phyloP scores from a whole-genome alignment of 176 grass and related monocot species.

The Areca catechu region DNA sequence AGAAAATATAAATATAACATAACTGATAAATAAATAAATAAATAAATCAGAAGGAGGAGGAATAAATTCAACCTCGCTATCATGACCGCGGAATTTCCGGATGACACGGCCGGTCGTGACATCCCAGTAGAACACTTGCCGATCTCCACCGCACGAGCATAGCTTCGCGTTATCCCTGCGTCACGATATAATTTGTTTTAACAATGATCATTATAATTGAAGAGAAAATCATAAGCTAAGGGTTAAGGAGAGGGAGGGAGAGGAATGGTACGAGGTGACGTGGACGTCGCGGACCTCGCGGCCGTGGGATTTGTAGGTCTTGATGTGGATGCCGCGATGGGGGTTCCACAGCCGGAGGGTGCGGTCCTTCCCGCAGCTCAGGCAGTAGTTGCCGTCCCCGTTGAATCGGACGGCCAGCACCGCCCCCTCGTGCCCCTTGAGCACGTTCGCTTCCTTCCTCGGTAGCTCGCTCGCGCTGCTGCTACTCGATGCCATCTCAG shows the following conservation, averaged over 20 bases:
- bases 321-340: slow-evolving; percentile 74
- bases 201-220: too few species aligned
- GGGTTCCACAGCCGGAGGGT: slow-evolving; percentile 93
- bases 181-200: not conserved
- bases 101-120: slow-evolving; percentile 65
- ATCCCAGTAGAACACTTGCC: slow-evolving; percentile 94
- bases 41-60: not conserved
- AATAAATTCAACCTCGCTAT: slow-evolving; percentile 56
- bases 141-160: slow-evolving; percentile 77
- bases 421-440: slow-evolving; percentile 78
- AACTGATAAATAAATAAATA: too few species aligned
- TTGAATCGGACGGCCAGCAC: slow-evolving; percentile 93
- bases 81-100: slow-evolving; percentile 90
- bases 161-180: slow-evolving; percentile 82
- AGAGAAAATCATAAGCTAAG: too few species aligned
- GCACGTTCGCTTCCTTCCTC: slow-evolving; percentile 27
- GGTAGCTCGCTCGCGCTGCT: slow-evolving; percentile 37
- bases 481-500: slow-evolving; percentile 21
- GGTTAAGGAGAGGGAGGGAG: not conserved
- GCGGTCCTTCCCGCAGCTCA: slow-evolving; percentile 94
- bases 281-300: slow-evolving; percentile 93
- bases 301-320: slow-evolving; percentile 86
- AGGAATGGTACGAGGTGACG: slow-evolving; percentile 46
- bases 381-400: slow-evolving; percentile 83
- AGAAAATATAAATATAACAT: too few species aligned